phyloP scores from a whole-genome alignment of 2,329 filamentous ascomycete genomes.

The Sarocladium strictum region DNA sequence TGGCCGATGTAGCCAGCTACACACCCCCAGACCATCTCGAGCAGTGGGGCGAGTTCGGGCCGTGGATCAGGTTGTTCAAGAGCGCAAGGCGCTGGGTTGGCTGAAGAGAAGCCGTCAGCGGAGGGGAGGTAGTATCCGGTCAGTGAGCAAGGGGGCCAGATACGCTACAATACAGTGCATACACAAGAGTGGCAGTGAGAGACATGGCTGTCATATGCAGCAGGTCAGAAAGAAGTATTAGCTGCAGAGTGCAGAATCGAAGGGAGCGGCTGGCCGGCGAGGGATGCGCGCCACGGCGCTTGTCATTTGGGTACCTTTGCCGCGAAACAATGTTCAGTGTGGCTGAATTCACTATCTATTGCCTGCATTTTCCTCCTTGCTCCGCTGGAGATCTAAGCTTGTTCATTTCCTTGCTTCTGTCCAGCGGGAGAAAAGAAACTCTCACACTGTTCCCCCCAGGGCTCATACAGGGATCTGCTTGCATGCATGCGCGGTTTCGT shows the following conservation, averaged over 20 bases:
- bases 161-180: neutral
- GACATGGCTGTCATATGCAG: neutral
- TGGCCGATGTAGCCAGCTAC: conserved; percentile 74
- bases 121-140: neutral
- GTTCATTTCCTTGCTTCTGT: neutral
- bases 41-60: conserved; percentile 74
- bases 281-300: neutral
- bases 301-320: neutral
- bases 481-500: neutral
- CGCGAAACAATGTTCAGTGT: neutral
- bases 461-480: too few species aligned
- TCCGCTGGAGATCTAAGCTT: neutral
- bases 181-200: neutral
- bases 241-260: neutral
- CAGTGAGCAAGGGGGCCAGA: neutral
- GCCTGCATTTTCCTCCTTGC: neutral
- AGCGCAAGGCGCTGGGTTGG: conserved; percentile 87
- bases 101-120: conserved; percentile 21
- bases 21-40: conserved; percentile 51
- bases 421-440: neutral
- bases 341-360: neutral
- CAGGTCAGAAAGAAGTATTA: neutral
- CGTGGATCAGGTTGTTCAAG: conserved; percentile 82
- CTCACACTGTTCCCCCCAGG: too few species aligned
- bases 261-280: neutral